These are phyloP conservation scores for Kodamaea hsintzibuensis DNA, from an alignment of 805 yeast genomes.

Conservation along the genomic window DNA sequence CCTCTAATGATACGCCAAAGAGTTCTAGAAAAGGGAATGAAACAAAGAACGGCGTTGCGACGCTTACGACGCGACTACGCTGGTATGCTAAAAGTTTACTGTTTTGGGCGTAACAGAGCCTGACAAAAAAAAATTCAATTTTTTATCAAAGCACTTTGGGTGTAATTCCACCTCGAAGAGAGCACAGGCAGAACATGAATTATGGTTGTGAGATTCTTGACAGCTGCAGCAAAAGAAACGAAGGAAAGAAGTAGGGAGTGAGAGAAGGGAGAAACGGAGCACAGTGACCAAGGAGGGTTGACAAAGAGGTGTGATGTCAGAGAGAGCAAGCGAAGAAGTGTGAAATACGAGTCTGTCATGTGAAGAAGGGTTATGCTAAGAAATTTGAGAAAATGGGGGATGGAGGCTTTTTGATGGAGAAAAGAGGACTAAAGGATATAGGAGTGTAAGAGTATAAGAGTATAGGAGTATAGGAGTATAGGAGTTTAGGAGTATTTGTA, in stretches of 20 bases:
- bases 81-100: not conserved
- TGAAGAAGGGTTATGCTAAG: no score
- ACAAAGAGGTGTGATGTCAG: not conserved
- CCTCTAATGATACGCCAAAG: not conserved
- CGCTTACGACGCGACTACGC: not conserved
- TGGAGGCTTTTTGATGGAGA: no score
- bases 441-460: no score
- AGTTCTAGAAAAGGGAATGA: not conserved
- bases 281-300: no score
- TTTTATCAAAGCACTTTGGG: not conserved
- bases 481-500: no score
- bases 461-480: no score
- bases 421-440: no score
- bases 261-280: not conserved
- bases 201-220: not conserved
- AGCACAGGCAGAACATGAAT: no score
- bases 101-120: not conserved
- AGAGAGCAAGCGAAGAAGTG: not conserved
- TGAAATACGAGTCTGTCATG: no score
- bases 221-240: not conserved
- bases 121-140: not conserved
- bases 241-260: not conserved
- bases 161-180: not conserved
- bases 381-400: no score
- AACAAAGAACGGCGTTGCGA: not conserved